These are phyloP conservation scores for Elsinoe batatas DNA, from an alignment of 2,329 filamentous ascomycete species.

Conservation along the genomic window DNA sequence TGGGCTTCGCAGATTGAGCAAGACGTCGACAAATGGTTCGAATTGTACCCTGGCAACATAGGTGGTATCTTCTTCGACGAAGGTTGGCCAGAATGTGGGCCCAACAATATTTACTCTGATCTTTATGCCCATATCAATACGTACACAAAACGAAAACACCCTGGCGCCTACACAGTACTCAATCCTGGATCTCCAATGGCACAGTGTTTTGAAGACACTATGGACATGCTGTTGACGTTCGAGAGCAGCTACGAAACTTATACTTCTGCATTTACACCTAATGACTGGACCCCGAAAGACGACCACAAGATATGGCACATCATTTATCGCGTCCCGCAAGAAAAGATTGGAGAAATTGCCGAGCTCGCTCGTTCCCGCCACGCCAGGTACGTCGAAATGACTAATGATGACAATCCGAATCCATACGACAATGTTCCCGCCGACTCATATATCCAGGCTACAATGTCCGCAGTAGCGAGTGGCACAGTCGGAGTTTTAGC, in stretches of 20 bases:
- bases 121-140: slow-evolving; percentile 23
- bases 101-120: slow-evolving; percentile 20
- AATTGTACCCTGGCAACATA: slow-evolving; percentile 21
- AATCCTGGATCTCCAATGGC: not conserved
- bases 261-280: not conserved
- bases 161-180: not conserved
- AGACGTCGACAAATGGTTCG: slow-evolving; percentile 23
- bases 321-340: not conserved
- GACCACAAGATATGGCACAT: not conserved
- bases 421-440: not conserved
- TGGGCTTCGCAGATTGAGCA: slow-evolving; percentile 21
- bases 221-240: not conserved
- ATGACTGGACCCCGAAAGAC: not conserved
- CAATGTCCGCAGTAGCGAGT: not conserved
- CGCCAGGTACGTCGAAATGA: not conserved
- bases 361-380: not conserved
- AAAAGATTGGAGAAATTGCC: not conserved
- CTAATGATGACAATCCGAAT: not conserved
- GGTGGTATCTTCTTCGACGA: slow-evolving; percentile 29
- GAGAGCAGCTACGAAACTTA: not conserved
- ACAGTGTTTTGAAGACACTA: not conserved
- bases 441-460: not conserved
- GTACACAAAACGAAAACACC: not conserved
- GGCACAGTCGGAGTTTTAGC: not conserved
- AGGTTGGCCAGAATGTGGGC: slow-evolving; percentile 24